phyloP scores from a whole-genome alignment of 208 protist genomes.

The Kentomonas sorsogonicus region DNA sequence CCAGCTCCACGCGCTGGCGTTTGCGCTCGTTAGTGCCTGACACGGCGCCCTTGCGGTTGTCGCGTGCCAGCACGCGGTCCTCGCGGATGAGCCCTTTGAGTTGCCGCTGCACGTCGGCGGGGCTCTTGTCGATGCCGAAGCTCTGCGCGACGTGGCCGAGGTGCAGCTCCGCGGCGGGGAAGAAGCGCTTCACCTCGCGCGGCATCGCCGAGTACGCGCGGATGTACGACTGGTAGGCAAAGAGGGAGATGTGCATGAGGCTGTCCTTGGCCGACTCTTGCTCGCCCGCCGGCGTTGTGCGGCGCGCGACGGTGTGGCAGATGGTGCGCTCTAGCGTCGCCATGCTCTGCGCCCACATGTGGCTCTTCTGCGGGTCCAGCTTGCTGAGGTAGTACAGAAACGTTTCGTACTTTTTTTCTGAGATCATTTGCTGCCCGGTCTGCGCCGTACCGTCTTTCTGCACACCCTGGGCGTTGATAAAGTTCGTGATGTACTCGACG shows the following conservation, averaged over 20 bases:
- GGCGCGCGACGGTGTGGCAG: slow-evolving; percentile 68
- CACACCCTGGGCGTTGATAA: slow-evolving; percentile 59
- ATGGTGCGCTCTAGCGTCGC: slow-evolving; percentile 90
- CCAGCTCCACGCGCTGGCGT: slow-evolving; percentile 59
- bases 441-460: slow-evolving; percentile 2
- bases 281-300: slow-evolving; percentile 8
- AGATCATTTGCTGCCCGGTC: slow-evolving; percentile 67
- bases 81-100: slow-evolving; percentile 55
- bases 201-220: slow-evolving; percentile 94
- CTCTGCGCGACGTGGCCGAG: slow-evolving; percentile 91
- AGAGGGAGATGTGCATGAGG: slow-evolving; percentile 91
- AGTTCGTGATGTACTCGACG: slow-evolving; percentile 77
- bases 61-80: slow-evolving; percentile 57
- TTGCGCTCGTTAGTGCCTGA: slow-evolving; percentile 24
- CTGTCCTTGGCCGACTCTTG: slow-evolving; percentile 89
- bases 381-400: slow-evolving; percentile 94
- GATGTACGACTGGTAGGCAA: slow-evolving; percentile 97
- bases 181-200: slow-evolving; percentile 36
- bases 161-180: slow-evolving; percentile 89
- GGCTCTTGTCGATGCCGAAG: slow-evolving; percentile 88
- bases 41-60: slow-evolving; percentile 42
- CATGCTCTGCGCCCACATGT: slow-evolving; percentile 93
- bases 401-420: slow-evolving; percentile 69
- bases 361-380: slow-evolving; percentile 92
- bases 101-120: slow-evolving; percentile 68